Conservation (phyloP, 108 stramenopile species). For the Mediolabrus comicus region DNA sequence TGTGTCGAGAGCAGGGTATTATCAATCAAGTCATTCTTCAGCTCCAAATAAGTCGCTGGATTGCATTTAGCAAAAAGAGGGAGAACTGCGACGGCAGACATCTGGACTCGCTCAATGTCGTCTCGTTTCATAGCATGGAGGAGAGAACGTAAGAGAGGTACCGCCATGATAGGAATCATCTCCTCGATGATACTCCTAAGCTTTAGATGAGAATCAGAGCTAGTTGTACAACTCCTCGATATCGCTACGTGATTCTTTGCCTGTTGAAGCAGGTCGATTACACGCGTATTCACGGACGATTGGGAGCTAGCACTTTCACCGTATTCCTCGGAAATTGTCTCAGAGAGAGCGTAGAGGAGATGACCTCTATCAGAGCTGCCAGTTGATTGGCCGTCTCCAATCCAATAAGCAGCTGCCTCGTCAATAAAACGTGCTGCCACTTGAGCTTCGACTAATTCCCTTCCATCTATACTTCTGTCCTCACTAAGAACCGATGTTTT, state of each 20-base stretch:
- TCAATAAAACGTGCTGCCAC: conserved; percentile 72
- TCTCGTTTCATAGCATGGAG: conserved; percentile 53
- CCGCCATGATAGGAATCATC: conserved; percentile 67
- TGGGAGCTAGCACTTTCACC: conserved; percentile 51
- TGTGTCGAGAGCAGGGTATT: conserved; percentile 17
- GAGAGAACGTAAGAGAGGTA: conserved; percentile 68
- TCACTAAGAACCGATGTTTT: conserved; percentile 24
- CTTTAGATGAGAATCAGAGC: conserved; percentile 48
- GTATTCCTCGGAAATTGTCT: conserved; percentile 60
- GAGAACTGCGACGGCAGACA: conserved; percentile 70
- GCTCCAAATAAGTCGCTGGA: conserved; percentile 45
- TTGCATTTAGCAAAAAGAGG: conserved; percentile 70
- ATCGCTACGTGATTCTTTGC: conserved; percentile 74
- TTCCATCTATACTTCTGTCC: conserved; percentile 36
- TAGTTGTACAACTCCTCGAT: conserved; percentile 64
- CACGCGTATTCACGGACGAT: conserved; percentile 61
- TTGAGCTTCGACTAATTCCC: conserved; percentile 30
- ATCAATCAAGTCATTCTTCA: conserved; percentile 57
- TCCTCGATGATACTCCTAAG: conserved; percentile 56
- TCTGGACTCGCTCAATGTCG: conserved; percentile 53
- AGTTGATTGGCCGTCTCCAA: conserved; percentile 77
- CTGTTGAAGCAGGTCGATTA: conserved; percentile 74
- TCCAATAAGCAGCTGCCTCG: conserved; percentile 83
- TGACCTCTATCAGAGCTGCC: conserved; percentile 69
- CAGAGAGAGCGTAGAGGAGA: conserved; percentile 75